Base-by-base conservation (phyloP, 371 early-diverging fungal genomes). In the Fennellomyces sp. region DNA sequence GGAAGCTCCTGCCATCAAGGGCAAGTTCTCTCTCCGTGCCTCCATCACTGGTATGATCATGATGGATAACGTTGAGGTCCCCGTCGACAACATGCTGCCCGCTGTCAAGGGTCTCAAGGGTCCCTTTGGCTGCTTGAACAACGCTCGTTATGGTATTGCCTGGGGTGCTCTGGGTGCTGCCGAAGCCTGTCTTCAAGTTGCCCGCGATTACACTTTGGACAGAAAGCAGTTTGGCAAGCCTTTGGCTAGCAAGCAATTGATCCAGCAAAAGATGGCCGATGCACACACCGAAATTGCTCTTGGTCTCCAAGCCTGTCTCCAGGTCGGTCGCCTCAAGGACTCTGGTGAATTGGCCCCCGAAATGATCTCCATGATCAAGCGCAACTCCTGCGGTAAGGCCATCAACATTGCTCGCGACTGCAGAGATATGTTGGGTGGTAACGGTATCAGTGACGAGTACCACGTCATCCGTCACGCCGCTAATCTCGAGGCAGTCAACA, bases 151-250 rank as follows among this genome's bases (percentile, higher is more conserved):
- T 60, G 98, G 98, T 58, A 98, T 98, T 64, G 86, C 97, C 4
- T 98, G 98, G 98, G 98, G 98, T 64, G 91, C 94, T 6, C 77
- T 98, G 28, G 98, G 98, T 47, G 96, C 98, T 25, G 97, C 98
- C 30, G 97, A 98, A 75, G 85, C 85, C 62, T 98, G 99, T 72
- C 74, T 98, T 48, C 70, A 75, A 19, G 89, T 91, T 66, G 97
- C 99, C 6, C 84, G 98, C 59, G 87, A 45, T 27, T 98, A 98
- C 69, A 87, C 93, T 5, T 70, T 97, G 56, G 85, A 95, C 61
- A 87, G 97, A 60, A 88, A 90, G 73, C 98, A 81, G 75, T 98
- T 98, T 69, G 95, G 94, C 30, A 88, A 88, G 2, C 98, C 98
- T 11, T 81, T 98, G 63, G 97, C 97, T n/a, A 82, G 93, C 28